phyloP scores from a whole-genome alignment of 75 land plant genomes.

The Pinus albicaulis region DNA sequence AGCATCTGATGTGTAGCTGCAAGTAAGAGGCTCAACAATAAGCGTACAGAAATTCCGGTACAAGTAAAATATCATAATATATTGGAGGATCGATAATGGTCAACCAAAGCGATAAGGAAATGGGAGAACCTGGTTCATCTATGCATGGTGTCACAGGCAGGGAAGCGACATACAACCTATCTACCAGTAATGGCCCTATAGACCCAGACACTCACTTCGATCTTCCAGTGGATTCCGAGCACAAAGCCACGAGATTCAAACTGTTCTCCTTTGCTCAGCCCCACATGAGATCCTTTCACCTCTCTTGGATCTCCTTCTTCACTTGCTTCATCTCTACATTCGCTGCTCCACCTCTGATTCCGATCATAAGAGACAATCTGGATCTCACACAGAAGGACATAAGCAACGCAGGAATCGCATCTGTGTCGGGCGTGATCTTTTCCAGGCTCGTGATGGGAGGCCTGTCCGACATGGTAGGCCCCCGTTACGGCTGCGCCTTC shows the following conservation, averaged over 20 bases:
- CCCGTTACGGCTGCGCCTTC: conserved; percentile 67
- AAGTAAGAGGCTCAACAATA: no score
- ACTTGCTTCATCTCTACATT: conserved; percentile 85
- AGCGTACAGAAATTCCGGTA: no score
- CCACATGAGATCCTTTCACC: conserved; percentile 86
- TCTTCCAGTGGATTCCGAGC: conserved; percentile 80
- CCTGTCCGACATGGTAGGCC: conserved; percentile 79
- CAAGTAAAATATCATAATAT: no score
- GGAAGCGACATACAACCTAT: no score
- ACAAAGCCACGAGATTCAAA: conserved; percentile 69
- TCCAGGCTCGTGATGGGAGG: conserved; percentile 85
- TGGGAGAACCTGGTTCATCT: no score
- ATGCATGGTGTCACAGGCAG: no score
- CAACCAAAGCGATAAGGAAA: no score
- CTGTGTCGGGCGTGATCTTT: conserved; percentile 76
- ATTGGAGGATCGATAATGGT: no score
- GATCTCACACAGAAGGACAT: conserved; percentile 61
- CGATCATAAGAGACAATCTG: conserved; percentile 83
- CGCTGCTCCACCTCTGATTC: conserved; percentile 84
- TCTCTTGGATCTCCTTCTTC: conserved; percentile 88
- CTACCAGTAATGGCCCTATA: no score
- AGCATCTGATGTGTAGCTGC: no score
- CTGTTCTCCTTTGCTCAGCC: conserved; percentile 54
- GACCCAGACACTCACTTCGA: neutral
- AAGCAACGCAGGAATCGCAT: conserved; percentile 76